These are phyloP conservation scores for Rubus parviflorus DNA, from an alignment of 306 rosid genomes.

Conservation along the genomic window DNA sequence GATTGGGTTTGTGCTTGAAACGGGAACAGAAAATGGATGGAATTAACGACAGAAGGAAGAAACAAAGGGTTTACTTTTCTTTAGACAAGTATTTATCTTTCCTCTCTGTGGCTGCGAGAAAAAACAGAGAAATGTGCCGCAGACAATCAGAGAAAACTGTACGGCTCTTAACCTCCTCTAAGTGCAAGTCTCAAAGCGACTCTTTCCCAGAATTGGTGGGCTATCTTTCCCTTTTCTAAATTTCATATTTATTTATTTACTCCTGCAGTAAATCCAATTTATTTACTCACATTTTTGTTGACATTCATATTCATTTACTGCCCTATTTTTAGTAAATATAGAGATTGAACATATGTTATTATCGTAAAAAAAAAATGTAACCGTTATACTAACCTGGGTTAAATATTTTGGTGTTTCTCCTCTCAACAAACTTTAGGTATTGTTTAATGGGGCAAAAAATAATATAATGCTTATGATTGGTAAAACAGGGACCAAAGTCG, in stretches of 20 bases:
- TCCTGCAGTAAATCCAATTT: background rate
- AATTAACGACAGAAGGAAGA: background rate
- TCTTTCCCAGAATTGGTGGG: conserved; percentile 17
- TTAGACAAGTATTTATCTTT: background rate
- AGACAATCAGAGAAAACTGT: conserved; percentile 17
- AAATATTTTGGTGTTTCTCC: no score
- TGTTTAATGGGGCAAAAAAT: no score
- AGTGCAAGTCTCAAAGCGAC: background rate
- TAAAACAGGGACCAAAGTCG: no score
- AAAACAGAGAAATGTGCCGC: conserved; percentile 6
- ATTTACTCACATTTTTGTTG: background rate
- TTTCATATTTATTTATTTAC: background rate
- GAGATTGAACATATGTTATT: no score
- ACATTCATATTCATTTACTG: no score
- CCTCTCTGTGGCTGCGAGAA: background rate
- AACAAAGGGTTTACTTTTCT: background rate
- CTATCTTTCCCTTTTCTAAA: background rate
- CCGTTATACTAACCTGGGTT: no score
- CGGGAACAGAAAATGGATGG: conserved; percentile 4
- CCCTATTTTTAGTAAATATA: no score
- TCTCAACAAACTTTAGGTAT: no score
- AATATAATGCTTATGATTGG: no score
- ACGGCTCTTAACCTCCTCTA: conserved; percentile 3
- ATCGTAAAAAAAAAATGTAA: no score
- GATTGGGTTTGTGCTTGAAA: conserved; percentile 22